These are phyloP conservation scores for Cladophialophora yegresii DNA, from an alignment of 2,329 filamentous ascomycete genomes.

Conservation along the genomic window DNA sequence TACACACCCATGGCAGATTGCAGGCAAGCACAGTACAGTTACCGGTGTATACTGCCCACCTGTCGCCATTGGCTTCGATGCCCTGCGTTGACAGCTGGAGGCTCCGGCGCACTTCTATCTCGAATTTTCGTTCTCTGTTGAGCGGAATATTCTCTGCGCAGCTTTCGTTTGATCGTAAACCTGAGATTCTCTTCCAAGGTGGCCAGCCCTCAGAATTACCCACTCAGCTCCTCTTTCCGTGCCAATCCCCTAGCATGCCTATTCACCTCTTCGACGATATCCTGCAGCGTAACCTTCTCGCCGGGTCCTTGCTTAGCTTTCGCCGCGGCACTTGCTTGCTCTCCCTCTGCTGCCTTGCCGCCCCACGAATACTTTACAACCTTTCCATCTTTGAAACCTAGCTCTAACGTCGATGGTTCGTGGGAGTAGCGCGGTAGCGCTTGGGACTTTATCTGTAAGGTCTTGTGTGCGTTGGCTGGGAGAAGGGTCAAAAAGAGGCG, in stretches of 20 bases:
- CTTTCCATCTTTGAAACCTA: slow-evolving; percentile 97
- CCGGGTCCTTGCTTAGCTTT: slow-evolving; percentile 70
- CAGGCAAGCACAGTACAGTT: not conserved
- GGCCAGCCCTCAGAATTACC: slow-evolving; percentile 36
- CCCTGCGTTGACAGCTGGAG: not conserved
- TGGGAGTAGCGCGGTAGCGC: slow-evolving; percentile 66
- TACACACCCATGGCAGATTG: not conserved
- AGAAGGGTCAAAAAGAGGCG: slow-evolving; percentile 85
- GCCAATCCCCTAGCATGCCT: slow-evolving; percentile 81
- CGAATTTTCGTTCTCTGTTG: not conserved
- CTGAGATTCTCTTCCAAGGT: not conserved
- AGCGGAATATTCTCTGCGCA: not conserved
- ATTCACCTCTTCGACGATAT: slow-evolving; percentile 84
- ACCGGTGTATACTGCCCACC: not conserved
- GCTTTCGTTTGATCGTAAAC: not conserved
- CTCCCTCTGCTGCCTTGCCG: slow-evolving; percentile 11
- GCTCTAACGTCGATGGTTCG: slow-evolving; percentile 66
- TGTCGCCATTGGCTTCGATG: not conserved
- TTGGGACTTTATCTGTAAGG: slow-evolving; percentile 75
- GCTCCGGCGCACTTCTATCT: not conserved
- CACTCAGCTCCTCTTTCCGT: slow-evolving; percentile 76
- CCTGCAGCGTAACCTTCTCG: slow-evolving; percentile 76
- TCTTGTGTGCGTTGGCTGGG: slow-evolving; percentile 72
- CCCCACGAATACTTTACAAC: slow-evolving; percentile 66
- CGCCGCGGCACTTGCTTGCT: slow-evolving; percentile 37